Conservation (phyloP, 2,329 filamentous ascomycete genomes). For the Colletotrichum sp. region DNA sequence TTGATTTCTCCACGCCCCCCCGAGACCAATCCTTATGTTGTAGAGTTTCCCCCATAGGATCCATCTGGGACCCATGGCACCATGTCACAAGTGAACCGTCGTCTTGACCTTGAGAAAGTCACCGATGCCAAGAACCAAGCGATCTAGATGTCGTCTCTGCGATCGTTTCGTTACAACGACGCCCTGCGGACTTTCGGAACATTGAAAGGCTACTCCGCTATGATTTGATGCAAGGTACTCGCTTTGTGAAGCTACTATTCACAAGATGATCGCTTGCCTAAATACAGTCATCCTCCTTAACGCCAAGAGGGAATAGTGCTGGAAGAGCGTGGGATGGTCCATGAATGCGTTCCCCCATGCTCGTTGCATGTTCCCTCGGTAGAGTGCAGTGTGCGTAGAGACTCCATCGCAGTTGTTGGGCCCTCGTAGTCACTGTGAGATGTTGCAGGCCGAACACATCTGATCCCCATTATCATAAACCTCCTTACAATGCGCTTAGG, state of each 20-base stretch:
- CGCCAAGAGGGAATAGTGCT: neutral
- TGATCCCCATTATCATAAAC: neutral
- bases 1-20: neutral
- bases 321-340: neutral
- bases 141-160: slow-evolving; percentile 2
- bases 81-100: neutral
- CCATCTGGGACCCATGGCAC: neutral
- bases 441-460: neutral
- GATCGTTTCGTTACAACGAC: slow-evolving; percentile 6
- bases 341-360: neutral
- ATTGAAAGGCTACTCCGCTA: neutral
- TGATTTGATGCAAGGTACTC: neutral
- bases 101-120: neutral
- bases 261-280: neutral
- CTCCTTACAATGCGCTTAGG: slow-evolving; percentile 60
- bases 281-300: neutral
- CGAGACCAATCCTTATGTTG: neutral
- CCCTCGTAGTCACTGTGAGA: neutral
- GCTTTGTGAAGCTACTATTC: neutral
- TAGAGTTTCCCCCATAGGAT: neutral
- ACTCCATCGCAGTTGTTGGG: neutral
- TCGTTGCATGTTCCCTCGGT: neutral
- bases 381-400: neutral
- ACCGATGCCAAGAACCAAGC: neutral
- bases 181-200: neutral